Conservation (phyloP, 352 stramenopile species). For the Phytophthora fragariaefolia region DNA sequence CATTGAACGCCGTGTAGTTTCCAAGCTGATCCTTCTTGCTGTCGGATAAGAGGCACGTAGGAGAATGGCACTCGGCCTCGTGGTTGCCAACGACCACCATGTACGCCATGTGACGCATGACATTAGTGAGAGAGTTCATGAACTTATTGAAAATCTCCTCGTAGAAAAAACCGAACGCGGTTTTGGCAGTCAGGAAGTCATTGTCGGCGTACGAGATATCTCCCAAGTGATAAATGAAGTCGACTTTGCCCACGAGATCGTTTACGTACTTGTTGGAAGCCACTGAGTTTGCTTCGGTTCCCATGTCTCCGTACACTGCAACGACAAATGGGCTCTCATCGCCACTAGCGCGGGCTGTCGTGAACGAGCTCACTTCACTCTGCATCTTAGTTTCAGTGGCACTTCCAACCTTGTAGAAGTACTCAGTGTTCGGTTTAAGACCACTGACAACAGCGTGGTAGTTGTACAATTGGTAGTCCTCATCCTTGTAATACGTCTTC, state of each 20-base stretch:
- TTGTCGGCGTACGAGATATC: constrained; percentile 61
- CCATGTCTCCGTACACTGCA: constrained; percentile 50
- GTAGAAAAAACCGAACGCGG: constrained; percentile 46
- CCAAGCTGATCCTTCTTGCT: constrained; percentile 41
- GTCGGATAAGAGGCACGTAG: constrained; percentile 35
- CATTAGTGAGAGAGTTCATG: constrained; percentile 61
- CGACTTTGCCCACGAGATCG: constrained; percentile 29
- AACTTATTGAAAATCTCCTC: constrained; percentile 69
- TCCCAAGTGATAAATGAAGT: constrained; percentile 53
- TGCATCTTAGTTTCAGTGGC: constrained; percentile 19
- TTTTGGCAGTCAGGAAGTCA: constrained; percentile 33
- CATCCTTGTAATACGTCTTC: constrained; percentile 49
- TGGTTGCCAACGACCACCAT: constrained; percentile 80
- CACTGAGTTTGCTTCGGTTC: constrained; percentile 41
- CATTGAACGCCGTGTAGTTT: constrained; percentile 69
- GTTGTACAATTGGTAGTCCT: constrained; percentile 49
- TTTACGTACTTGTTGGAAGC: constrained; percentile 39
- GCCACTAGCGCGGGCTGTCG: constrained; percentile 42
- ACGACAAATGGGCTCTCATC: constrained; percentile 42
- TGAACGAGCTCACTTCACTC: constrained; percentile 46
- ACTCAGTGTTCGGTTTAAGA: constrained; percentile 31
- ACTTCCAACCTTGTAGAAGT: constrained; percentile 42
- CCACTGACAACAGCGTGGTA: constrained; percentile 35
- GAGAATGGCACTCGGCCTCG: constrained; percentile 43
- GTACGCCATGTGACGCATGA: constrained; percentile 62